These are phyloP conservation scores for Botrytis elliptica DNA, from an alignment of 2,329 filamentous ascomycete genomes.

Conservation along the genomic window DNA sequence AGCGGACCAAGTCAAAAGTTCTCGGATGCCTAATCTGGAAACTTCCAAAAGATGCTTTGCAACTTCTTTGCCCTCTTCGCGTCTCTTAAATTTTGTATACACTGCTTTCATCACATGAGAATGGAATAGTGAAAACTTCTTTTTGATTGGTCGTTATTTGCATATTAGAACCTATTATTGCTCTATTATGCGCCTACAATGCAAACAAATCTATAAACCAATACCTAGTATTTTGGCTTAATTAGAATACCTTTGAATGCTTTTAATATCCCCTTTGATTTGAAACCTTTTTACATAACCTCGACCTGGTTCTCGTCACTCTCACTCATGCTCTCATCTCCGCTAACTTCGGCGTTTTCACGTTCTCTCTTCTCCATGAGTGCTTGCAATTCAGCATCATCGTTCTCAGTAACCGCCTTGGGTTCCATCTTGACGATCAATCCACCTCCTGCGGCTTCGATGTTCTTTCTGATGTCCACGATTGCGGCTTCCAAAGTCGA, in stretches of 20 bases:
- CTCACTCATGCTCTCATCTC: conserved; percentile 93
- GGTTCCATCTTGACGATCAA: conserved; percentile 96
- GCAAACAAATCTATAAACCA: conserved; percentile 28
- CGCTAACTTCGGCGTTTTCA: conserved; percentile 96
- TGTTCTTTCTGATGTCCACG: conserved; percentile 77
- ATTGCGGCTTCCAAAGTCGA: conserved; percentile 84
- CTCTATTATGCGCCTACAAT: conserved; percentile 37
- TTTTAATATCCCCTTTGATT: conserved; percentile 29
- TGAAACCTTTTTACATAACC: conserved; percentile 43
- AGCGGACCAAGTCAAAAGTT: background rate
- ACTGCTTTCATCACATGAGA: background rate
- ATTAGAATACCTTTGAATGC: conserved; percentile 30
- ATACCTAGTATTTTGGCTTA: conserved; percentile 10
- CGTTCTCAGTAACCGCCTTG: conserved; percentile 97
- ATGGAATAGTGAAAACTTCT: background rate
- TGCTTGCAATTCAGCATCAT: conserved; percentile 93
- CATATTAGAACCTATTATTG: conserved; percentile 10
- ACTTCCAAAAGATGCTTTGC: background rate
- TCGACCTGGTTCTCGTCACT: conserved; percentile 82
- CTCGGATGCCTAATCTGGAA: background rate
- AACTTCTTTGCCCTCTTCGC: background rate
- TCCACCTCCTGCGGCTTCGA: conserved; percentile 73
- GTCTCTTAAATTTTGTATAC: background rate
- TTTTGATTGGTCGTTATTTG: conserved; percentile 14
- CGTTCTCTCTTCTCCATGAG: conserved; percentile 99